Conservation (phyloP, 73 alveolate species). For the Tetrahymena borealis region DNA sequence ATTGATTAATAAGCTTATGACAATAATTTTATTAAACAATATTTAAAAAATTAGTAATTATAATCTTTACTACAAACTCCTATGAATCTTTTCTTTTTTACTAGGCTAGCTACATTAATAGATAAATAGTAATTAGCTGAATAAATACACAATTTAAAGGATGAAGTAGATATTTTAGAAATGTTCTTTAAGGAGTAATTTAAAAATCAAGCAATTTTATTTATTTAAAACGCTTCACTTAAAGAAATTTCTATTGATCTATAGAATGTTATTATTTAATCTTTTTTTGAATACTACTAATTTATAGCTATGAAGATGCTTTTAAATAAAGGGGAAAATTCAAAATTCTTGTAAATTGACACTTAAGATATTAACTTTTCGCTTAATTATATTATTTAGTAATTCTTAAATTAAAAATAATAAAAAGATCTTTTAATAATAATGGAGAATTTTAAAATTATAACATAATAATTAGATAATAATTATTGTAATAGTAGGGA, state of each 20-base stretch:
- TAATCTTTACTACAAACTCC: background rate
- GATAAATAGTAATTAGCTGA: background rate
- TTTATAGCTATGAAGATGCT: background rate
- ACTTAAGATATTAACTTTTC: too few species aligned
- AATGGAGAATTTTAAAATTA: too few species aligned
- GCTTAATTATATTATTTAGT: too few species aligned
- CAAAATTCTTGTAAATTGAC: background rate
- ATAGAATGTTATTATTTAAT: background rate
- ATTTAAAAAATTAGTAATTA: background rate
- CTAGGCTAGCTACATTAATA: background rate
- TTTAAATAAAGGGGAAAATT: background rate
- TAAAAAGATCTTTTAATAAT: too few species aligned
- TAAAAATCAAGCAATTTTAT: background rate
- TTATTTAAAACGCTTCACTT: too few species aligned
- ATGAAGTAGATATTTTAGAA: background rate
- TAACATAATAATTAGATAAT: too few species aligned
- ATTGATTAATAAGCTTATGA: background rate
- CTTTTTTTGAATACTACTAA: background rate
- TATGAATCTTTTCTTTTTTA: background rate
- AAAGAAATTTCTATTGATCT: background rate
- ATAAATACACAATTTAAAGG: background rate
- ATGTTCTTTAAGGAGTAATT: background rate
- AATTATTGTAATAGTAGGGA: too few species aligned
- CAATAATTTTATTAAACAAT: background rate
- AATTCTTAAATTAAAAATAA: too few species aligned